These are phyloP conservation scores for Trametes hirsuta DNA, from an alignment of 1,284 basidiomycete genomes.

Conservation along the genomic window DNA sequence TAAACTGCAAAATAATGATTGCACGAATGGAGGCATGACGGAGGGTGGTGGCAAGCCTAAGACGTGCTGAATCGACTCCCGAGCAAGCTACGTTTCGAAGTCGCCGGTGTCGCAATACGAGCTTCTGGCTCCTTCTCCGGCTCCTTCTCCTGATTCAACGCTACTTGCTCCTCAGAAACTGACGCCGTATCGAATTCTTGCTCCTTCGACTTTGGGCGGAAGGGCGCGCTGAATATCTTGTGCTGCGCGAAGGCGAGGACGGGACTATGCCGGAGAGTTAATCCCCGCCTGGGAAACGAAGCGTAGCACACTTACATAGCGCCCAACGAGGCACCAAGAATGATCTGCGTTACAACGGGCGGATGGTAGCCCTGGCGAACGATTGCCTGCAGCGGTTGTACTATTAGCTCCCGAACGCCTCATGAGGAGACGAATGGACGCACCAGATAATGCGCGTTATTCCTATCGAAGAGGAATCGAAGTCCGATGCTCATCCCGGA, in stretches of 20 bases:
- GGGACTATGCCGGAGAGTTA: constrained; percentile 25
- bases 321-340: constrained; percentile 49
- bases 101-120: neutral
- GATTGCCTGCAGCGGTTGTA: constrained; percentile 43
- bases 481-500: constrained; percentile 64
- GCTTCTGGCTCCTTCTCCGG: neutral
- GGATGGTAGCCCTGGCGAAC: constrained; percentile 49
- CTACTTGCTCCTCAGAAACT: constrained; percentile 3
- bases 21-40: neutral
- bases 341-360: constrained; percentile 45
- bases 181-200: constrained; percentile 8
- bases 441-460: constrained; percentile 57
- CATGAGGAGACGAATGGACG: constrained; percentile 28
- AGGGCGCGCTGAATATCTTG: constrained; percentile 35
- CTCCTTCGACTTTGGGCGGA: constrained; percentile 16
- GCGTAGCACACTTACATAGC: constrained; percentile 11
- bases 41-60: neutral
- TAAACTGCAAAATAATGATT: neutral
- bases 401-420: neutral
- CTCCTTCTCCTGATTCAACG: constrained; percentile 1
- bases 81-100: constrained; percentile 9
- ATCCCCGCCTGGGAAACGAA: neutral
- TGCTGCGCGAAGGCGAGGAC: constrained; percentile 34
- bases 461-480: constrained; percentile 64
- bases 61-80: constrained; percentile 22